Base-by-base conservation (phyloP, 257 asterid genomes). In the Sherardia arvensis region DNA sequence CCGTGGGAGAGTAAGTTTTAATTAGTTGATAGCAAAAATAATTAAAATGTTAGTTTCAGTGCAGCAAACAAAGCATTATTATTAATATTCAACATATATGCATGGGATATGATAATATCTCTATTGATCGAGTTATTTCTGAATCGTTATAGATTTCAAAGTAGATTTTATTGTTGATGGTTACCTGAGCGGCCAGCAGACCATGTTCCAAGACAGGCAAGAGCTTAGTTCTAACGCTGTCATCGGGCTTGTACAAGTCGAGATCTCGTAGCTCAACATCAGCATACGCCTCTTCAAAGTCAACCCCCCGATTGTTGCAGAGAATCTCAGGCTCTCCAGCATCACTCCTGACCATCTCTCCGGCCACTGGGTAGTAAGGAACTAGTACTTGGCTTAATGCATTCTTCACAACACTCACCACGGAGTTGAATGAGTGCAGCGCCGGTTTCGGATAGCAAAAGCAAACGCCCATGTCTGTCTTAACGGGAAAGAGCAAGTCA, bases 401-500 rank as follows among this genome's bases (percentile, higher is more conserved):
- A 8, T 62, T 77, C 71, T 85, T 87, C 3, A 87, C 76, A 38
- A 47, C 66, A 21, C 36, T 65, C 0, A 72, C 73, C 49, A 64
- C 58, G 1, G 73, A 70, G 5, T 30, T 71, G 28, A 71, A 77
- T 6, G 79, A n/a, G 22, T 32, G n/a, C 5, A 28, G 29, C 10
- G 43, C 7, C 7, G 58, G 73, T 8, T 62, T 69, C 21, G 73
- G 26, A 38, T 68, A 87, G 72, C 91, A 87, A 22, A 87, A 79
- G 87, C 81, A 79, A 34, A 85, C 69, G 9, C 81, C 81, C 33
- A 83, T 69, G 26, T 87, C 87, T 0, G 81, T 80, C 9, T 88
- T 78, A 40, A n/a, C n/a, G n/a, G 95, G 95, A 62, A 85, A 55
- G 34, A 85, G 88, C 62, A 85, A 64, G 86, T 87, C 95, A 36